Evolutionary conservation across 306 rosid genomes (phyloP).

Genomic region (Castanopsis chinensis): DNA sequence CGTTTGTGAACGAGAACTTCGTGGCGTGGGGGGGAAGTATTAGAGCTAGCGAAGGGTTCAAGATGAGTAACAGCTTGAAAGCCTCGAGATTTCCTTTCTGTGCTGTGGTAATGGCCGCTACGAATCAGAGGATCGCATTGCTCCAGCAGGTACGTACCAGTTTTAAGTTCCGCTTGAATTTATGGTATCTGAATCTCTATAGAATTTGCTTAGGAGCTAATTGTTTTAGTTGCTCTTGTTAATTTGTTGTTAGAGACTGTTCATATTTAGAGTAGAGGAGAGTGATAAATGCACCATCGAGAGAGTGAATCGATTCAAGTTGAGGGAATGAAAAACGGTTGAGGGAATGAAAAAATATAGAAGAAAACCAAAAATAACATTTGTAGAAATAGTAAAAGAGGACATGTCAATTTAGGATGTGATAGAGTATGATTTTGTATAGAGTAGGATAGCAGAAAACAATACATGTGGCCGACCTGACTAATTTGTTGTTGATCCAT

Average conservation of each 20-base stretch:
- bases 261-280: not conserved
- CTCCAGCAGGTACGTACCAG: slow-evolving; percentile 74
- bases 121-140: slow-evolving; percentile 88
- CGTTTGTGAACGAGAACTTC: slow-evolving; percentile 79
- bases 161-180: not conserved
- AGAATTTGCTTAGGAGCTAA: not conserved
- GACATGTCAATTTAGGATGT: too few relatives aligned
- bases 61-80: slow-evolving; percentile 96
- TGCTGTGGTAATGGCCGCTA: slow-evolving; percentile 89
- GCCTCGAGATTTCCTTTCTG: slow-evolving; percentile 93
- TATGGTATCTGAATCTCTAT: not conserved
- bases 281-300: too few relatives aligned
- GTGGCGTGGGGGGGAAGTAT: slow-evolving; percentile 97
- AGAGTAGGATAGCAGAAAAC: too few relatives aligned
- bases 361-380: too few relatives aligned
- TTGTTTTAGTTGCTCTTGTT: not conserved
- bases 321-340: too few relatives aligned
- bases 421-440: too few relatives aligned
- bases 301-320: too few relatives aligned
- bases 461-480: too few relatives aligned
- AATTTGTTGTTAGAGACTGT: not conserved
- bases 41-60: slow-evolving; percentile 88
- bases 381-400: too few relatives aligned
- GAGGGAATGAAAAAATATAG: too few relatives aligned
- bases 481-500: too few relatives aligned